Base-by-base conservation (phyloP, 352 stramenopile genomes). In the Phytophthora multivora region DNA sequence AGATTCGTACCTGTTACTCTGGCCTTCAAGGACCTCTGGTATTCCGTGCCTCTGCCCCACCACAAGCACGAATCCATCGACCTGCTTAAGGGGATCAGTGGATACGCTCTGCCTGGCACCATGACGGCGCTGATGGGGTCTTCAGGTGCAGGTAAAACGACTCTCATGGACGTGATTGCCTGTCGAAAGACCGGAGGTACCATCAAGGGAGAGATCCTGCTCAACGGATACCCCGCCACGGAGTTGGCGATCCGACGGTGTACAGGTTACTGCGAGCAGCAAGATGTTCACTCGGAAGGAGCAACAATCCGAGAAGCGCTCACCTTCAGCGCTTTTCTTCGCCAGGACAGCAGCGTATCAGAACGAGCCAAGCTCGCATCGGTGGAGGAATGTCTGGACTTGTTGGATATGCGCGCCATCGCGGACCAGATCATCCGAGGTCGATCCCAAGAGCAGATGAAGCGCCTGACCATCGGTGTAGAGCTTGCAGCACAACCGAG, bases 401-500 rank as follows among this genome's bases (percentile, higher is more conserved):
- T 80, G 35, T 31, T 80, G 31, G 63, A 73, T 12, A 63, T 80
- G 46, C 39, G 49, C 5, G 23, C 18, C 15, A 65, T 80, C 12
- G 69, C 62, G 7, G 69, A 80, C 59, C 45, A 69, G 21, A 77
- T 78, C 42, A 69, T 80, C 15, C 64, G 72, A 15, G 69, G 65
- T 19, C 28, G 51, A 7, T 80, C 72, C 1, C 57, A 71, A 31
- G 77, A 87, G 54, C 77, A 84, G 52, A 78, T 79, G 72, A 87
- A 87, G 67, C 71, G 77, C 13, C 18, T 83, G 31, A 87, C 74
- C 38, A 91, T 98, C 33, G 94, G 88, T 43, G 86, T 98, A 4
- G 94, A 98, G 43, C 66, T 98, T 11, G 88, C 94, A 0, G 85
- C 83, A 1, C 85, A 89, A 33, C 83, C 91, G 30, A 81, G 74